Percentiles rank a stretch among this genome's conserved stretches.
Conservation (phyloP, 2,329 filamentous ascomycete species). For the Hymenoscyphus fructigenus region DNA sequence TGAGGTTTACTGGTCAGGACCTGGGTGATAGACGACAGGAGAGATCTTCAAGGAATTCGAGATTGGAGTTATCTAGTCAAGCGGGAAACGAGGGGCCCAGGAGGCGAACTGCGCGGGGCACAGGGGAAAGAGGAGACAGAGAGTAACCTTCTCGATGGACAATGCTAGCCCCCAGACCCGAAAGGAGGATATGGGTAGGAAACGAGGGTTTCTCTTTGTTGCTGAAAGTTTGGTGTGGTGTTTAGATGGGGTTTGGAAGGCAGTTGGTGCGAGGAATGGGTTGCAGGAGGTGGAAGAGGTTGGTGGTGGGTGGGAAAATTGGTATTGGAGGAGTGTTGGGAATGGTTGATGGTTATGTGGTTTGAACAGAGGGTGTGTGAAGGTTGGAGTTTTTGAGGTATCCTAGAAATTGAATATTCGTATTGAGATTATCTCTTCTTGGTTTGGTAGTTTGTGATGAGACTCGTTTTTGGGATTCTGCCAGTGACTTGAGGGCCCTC, state of each 20-base stretch:
- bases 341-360: background rate
- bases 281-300: constrained; percentile 19
- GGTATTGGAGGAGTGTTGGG: constrained; percentile 22
- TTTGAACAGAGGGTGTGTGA: background rate
- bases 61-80: background rate
- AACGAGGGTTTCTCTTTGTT: background rate
- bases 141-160: constrained; percentile 7
- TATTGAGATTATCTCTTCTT: background rate
- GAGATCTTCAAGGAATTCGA: constrained; percentile 11
- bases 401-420: background rate
- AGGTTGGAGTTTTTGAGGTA: background rate
- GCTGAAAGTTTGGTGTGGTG: background rate
- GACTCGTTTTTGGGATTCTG: background rate
- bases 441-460: background rate
- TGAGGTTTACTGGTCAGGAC: constrained; percentile 21
- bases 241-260: constrained; percentile 23
- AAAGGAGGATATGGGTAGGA: background rate
- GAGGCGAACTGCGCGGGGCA: constrained; percentile 10
- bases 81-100: constrained; percentile 22
- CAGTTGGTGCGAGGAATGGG: constrained; percentile 17
- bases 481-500: background rate
- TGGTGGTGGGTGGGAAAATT: constrained; percentile 19
- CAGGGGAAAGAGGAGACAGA: constrained; percentile 6
- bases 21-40: constrained; percentile 22
- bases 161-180: background rate